Evolutionary conservation across 768 basidiomycete genomes (phyloP).

Genomic region (Leucosporidium yakuticum): DNA sequence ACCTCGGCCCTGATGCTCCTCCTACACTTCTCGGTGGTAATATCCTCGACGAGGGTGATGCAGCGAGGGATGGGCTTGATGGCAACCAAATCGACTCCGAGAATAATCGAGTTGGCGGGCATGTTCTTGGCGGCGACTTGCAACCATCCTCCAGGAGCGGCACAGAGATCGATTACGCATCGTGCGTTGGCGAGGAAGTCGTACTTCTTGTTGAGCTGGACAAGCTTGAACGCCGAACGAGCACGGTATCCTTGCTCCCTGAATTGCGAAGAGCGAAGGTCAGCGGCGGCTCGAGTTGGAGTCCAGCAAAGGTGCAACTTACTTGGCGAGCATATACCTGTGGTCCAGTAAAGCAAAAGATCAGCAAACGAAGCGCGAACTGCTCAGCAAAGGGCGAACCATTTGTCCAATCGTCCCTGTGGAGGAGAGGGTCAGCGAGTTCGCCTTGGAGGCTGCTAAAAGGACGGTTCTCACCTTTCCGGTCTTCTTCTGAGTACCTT

Average conservation of each 20-base stretch:
- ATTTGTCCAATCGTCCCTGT: constrained; percentile 32
- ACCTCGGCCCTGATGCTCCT: constrained; percentile 75
- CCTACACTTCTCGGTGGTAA: constrained; percentile 86
- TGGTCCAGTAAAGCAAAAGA: neutral
- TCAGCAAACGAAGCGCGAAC: neutral
- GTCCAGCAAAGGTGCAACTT: neutral
- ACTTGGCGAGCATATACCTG: constrained; percentile 38
- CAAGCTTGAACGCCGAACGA: constrained; percentile 98
- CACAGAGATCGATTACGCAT: constrained; percentile 96
- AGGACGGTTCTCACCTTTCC: constrained; percentile 35
- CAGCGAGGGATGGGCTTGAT: constrained; percentile 93
- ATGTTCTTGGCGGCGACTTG: constrained; percentile 83
- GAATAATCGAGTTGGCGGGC: constrained; percentile 38
- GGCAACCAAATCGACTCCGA: constrained; percentile 90
- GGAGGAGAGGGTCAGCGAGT: neutral
- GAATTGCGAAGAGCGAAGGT: constrained; percentile 3
- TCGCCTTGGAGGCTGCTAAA: neutral
- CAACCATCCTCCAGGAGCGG: constrained; percentile 97
- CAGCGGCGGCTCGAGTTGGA: accelerated
- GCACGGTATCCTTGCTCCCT: constrained; percentile 99
- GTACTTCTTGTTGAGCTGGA: constrained; percentile 98
- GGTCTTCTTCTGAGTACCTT: constrained; percentile 75
- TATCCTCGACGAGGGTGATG: constrained; percentile 85
- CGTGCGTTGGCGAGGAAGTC: constrained; percentile 74
- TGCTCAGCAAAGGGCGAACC: constrained; percentile 5